Conservation (phyloP, 768 basidiomycete species). For the Psilocybe subaeruginosa region DNA sequence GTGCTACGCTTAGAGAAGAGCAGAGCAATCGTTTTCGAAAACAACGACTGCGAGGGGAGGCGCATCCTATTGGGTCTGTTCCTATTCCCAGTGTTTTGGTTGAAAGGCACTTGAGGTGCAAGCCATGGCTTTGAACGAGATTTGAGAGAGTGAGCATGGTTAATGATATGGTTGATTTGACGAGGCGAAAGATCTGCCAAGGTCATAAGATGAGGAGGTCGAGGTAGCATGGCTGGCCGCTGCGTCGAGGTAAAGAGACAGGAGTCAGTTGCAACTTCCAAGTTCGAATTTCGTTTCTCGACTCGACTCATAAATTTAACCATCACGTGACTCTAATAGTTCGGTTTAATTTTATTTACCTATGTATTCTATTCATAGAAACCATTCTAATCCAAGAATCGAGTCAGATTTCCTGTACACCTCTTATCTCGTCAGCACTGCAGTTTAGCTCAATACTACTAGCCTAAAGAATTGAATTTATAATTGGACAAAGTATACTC, state of each 20-base stretch:
- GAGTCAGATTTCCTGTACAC: no score
- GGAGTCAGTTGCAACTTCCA: background rate
- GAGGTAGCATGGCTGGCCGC: conserved; percentile 35
- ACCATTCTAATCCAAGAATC: no score
- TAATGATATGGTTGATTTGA: conserved; percentile 71
- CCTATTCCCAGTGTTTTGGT: conserved; percentile 26
- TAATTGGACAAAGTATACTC: no score
- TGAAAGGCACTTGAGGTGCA: conserved; percentile 37
- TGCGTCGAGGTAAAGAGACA: background rate
- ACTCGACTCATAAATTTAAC: background rate
- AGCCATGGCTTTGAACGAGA: conserved; percentile 69
- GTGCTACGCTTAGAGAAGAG: conserved; percentile 95
- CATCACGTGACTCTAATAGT: background rate
- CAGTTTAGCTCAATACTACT: no score
- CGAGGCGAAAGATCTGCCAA: conserved; percentile 83
- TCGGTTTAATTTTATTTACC: no score
- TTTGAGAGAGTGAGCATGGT: conserved; percentile 69
- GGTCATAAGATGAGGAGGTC: conserved; percentile 81
- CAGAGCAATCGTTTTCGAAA: conserved; percentile 84
- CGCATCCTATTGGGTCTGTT: conserved; percentile 39
- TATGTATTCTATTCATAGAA: no score
- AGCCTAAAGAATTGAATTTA: no score
- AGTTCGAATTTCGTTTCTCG: background rate
- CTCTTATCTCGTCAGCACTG: no score
- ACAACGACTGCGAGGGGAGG: conserved; percentile 74